Base-by-base conservation (phyloP, 2,329 filamentous ascomycete genomes). In the Tetracladium maxilliforme region DNA sequence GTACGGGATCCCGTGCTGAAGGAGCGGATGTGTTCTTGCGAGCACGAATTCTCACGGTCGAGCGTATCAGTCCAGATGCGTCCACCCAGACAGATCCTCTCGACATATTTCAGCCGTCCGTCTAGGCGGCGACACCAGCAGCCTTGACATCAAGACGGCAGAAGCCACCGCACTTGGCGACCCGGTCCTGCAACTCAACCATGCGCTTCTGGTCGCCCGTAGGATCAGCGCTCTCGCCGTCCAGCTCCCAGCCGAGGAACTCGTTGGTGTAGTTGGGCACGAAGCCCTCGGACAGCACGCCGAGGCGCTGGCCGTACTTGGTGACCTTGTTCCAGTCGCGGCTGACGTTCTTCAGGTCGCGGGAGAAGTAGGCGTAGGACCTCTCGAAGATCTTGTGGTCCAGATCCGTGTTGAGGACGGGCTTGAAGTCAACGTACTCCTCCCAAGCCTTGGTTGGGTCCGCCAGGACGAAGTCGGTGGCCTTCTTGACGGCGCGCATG, bases 321-420 rank as follows among this genome's bases (percentile, higher is more conserved):
- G 78, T 83, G 8, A 83, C 79, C 60, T 84, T 83, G 30, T 61
- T 50, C 78, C 78, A 84, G 52, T 84, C 78, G 23, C 79, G 66
- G 26, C 49, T 37, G 6, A 84, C 77, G 36, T 84, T 84, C 64
- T 79, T 75, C 35, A 83, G 43, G 36, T 83, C 76, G 34, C 62
- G 62, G 30, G 70, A 78, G 48, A 83, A 79, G 58, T 82, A 83
- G 12, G 77, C 76, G 40, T 69, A 84, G 38, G 70, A 78, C 31
- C 77, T 70, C 61, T 83, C 76, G 40, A 79, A 83, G 49, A 84
- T 82, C 61, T 82, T 81, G 39, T 68, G 64, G 56, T 83, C 81
- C 29, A 82, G 64, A 2, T 55, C 42, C 1, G 69, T 70, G 21
- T 58, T 67, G 71, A 83, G 77, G 36, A 60, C 60, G 4, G 76